Conservation (phyloP, 2,329 filamentous ascomycete species). For the Pleomassaria siparia region DNA sequence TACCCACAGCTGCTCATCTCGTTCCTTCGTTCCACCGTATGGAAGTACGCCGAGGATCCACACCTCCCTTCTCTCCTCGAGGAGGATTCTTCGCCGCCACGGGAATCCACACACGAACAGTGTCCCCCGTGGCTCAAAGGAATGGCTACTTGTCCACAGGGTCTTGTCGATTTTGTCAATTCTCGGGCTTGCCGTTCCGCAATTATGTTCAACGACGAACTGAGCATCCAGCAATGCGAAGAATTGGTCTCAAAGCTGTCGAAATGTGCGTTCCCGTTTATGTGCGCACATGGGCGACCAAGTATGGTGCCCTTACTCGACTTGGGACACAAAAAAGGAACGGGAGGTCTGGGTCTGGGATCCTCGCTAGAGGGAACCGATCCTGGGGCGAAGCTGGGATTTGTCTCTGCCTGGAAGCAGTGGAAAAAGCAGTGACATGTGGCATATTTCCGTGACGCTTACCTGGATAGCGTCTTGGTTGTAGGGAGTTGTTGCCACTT, state of each 20-base stretch:
- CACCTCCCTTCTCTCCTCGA: conserved; percentile 3
- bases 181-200: conserved; percentile 77
- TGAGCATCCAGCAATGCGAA: conserved; percentile 61
- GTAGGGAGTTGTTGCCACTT: not conserved
- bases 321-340: conserved; percentile 11
- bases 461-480: not conserved
- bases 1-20: conserved; percentile 74
- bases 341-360: not conserved
- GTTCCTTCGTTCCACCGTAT: conserved; percentile 73
- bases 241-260: conserved; percentile 60
- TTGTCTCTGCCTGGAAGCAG: conserved; percentile 10
- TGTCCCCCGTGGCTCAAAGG: conserved; percentile 57
- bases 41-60: conserved; percentile 52
- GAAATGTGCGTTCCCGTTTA: conserved; percentile 71
- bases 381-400: not conserved
- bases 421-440: conserved; percentile 4
- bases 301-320: conserved; percentile 52
- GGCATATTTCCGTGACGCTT: not conserved
- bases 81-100: not conserved
- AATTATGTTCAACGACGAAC: conserved; percentile 81
- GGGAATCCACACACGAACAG: not conserved
- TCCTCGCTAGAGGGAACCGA: not conserved
- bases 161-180: conserved; percentile 74
- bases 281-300: conserved; percentile 74
- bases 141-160: conserved; percentile 70